Percentiles rank a stretch among this genome's conserved stretches.
These are phyloP conservation scores for Fusarium mangiferae DNA, from an alignment of 2,329 filamentous ascomycete genomes.

Conservation along the genomic window DNA sequence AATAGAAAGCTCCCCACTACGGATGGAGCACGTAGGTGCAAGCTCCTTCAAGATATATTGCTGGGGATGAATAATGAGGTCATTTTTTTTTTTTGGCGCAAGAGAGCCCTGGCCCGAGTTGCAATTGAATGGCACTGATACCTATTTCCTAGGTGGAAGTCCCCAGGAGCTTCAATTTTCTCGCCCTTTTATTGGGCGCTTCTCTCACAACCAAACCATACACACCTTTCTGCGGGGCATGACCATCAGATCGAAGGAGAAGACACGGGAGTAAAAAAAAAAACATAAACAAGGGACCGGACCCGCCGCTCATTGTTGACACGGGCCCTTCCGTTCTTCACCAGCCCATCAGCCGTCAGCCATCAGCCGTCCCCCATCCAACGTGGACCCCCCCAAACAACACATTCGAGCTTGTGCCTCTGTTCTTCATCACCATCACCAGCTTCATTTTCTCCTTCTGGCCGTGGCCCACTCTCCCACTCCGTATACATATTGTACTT, in stretches of 20 bases:
- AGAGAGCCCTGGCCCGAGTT: neutral
- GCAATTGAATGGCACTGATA: neutral
- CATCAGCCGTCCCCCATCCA: slow-evolving; percentile 24
- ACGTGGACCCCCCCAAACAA: slow-evolving; percentile 25
- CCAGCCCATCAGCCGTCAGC: slow-evolving; percentile 18
- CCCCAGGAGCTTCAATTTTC: neutral
- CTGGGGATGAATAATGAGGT: slow-evolving; percentile 1
- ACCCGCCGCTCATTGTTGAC: slow-evolving; percentile 25
- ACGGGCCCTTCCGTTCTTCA: slow-evolving; percentile 20
- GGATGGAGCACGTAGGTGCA: neutral
- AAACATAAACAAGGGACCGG: slow-evolving; percentile 42
- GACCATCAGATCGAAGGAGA: slow-evolving; percentile 13
- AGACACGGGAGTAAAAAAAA: slow-evolving; percentile 21
- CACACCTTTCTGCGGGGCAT: slow-evolving; percentile 16
- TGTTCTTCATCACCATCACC: slow-evolving; percentile 27
- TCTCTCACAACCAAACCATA: neutral
- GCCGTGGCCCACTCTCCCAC: neutral
- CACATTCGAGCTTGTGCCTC: slow-evolving; percentile 26
- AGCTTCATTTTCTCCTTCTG: slow-evolving; percentile 21
- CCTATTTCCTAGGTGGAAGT: neutral
- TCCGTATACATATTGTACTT: neutral
- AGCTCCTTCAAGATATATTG: neutral
- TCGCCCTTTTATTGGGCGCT: slow-evolving; percentile 6
- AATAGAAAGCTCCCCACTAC: neutral
- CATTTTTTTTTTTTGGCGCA: neutral